These are phyloP conservation scores for Xanthoparmelia taractica DNA, from an alignment of 495 filamentous ascomycete species.

Conservation along the genomic window DNA sequence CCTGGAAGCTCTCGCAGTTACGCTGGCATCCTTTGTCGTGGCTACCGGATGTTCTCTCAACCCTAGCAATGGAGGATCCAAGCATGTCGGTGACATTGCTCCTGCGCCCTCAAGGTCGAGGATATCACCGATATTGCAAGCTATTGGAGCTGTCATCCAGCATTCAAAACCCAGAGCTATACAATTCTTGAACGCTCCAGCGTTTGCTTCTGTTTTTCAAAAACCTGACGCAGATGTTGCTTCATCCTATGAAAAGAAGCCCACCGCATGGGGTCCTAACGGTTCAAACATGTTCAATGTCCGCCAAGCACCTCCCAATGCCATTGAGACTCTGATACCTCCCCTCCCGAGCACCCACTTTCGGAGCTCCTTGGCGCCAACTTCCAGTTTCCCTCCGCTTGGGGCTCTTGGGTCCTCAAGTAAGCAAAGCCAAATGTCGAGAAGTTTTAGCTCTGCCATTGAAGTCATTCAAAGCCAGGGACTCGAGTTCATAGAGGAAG, in stretches of 20 bases:
- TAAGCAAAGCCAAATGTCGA: slow-evolving; percentile 22
- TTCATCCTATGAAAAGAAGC: slow-evolving; percentile 39
- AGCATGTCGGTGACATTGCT: slow-evolving; percentile 17
- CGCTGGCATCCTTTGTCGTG: slow-evolving; percentile 66
- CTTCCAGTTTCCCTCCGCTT: slow-evolving; percentile 51
- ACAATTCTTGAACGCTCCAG: slow-evolving; percentile 69
- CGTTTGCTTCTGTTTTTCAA: slow-evolving; percentile 66
- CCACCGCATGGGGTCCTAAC: slow-evolving; percentile 40
- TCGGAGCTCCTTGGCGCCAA: slow-evolving; percentile 31
- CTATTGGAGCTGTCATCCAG: slow-evolving; percentile 68
- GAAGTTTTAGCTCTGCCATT: slow-evolving; percentile 29
- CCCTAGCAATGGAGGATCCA: slow-evolving; percentile 31
- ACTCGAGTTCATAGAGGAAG: slow-evolving; percentile 44
- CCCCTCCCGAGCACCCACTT: slow-evolving; percentile 34
- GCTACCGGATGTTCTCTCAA: slow-evolving; percentile 46
- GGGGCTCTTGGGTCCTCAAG: slow-evolving; percentile 42
- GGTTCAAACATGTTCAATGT: slow-evolving; percentile 40
- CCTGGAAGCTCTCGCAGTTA: slow-evolving; percentile 70
- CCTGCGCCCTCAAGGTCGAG: slow-evolving; percentile 53
- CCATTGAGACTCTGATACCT: slow-evolving; percentile 56
- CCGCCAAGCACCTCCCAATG: slow-evolving; percentile 39
- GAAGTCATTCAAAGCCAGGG: slow-evolving; percentile 29
- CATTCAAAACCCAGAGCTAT: slow-evolving; percentile 71
- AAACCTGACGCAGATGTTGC: slow-evolving; percentile 39
- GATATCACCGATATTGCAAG: slow-evolving; percentile 67